These are phyloP conservation scores for Rostrohypoxylon terebratum DNA, from an alignment of 495 filamentous ascomycete species.

Conservation along the genomic window DNA sequence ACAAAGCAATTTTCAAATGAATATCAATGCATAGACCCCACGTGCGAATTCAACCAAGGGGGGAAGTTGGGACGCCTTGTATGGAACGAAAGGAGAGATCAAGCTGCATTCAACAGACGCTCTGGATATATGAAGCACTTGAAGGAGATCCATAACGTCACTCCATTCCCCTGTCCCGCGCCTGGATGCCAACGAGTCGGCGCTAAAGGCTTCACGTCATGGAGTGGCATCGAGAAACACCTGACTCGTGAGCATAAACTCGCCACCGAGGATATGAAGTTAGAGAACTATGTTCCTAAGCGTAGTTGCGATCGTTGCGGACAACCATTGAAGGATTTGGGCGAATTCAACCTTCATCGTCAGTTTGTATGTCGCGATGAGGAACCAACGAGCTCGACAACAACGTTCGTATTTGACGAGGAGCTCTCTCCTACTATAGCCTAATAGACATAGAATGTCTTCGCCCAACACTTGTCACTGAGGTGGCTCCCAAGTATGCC, in stretches of 20 bases:
- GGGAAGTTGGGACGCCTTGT: neutral
- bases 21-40: conserved; percentile 15
- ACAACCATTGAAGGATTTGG: neutral
- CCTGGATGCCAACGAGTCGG: conserved; percentile 51
- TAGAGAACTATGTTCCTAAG: neutral
- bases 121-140: conserved; percentile 52
- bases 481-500: too few species aligned
- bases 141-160: conserved; percentile 50
- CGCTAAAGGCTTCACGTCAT: conserved; percentile 50
- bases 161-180: conserved; percentile 48
- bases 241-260: conserved; percentile 40
- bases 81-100: neutral
- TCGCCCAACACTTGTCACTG: too few species aligned
- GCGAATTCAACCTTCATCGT: neutral
- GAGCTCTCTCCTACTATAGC: too few species aligned
- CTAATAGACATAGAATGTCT: too few species aligned
- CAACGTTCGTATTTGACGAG: too few species aligned
- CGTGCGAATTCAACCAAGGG: conserved; percentile 31
- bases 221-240: conserved; percentile 50
- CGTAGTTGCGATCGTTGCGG: neutral
- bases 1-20: neutral
- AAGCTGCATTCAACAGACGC: conserved; percentile 38
- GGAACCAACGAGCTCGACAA: too few species aligned
- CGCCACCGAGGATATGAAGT: neutral
- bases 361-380: too few species aligned